Percentiles rank a stretch among this genome's conserved stretches.
These are phyloP conservation scores for Pelagomonas calceolata DNA, from an alignment of 108 stramenopile species.

Conservation along the genomic window DNA sequence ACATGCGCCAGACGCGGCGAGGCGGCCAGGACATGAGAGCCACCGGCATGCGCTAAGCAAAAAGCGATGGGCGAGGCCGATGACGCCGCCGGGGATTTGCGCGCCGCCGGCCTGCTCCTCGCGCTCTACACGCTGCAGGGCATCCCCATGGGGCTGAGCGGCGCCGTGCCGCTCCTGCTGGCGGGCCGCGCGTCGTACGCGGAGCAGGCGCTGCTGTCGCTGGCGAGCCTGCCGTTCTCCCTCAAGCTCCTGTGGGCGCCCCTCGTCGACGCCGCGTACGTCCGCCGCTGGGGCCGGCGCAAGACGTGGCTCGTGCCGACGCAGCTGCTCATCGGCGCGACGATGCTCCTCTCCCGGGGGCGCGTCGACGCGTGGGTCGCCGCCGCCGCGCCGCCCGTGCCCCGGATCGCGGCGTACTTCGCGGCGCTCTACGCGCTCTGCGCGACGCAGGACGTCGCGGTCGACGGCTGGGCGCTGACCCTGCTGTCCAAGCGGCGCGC, in stretches of 20 bases:
- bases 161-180: conserved; percentile 89
- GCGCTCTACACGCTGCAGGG: conserved; percentile 96
- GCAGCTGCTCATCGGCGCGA: conserved; percentile 71
- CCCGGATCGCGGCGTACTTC: conserved; percentile 79
- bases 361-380: conserved; percentile 19
- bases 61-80: too few relatives aligned
- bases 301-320: conserved; percentile 96
- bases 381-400: conserved; percentile 44
- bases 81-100: too few relatives aligned
- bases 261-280: conserved; percentile 88
- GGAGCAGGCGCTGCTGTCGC: conserved; percentile 86
- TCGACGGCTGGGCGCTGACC: conserved; percentile 99
- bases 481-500: conserved; percentile 87
- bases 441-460: conserved; percentile 99
- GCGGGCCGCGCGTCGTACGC: conserved; percentile 66
- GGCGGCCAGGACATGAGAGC: too few relatives aligned
- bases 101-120: conserved; percentile 70
- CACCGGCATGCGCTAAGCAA: too few relatives aligned
- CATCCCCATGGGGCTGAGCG: conserved; percentile 93
- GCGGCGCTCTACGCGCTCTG: conserved; percentile 87
- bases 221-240: conserved; percentile 90
- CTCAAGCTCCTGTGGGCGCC: conserved; percentile 97
- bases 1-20: too few relatives aligned
- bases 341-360: conserved; percentile 31
- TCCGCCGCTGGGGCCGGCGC: conserved; percentile 70